Conservation (phyloP, 495 filamentous ascomycete species). For the Penicillium samsonianum region DNA sequence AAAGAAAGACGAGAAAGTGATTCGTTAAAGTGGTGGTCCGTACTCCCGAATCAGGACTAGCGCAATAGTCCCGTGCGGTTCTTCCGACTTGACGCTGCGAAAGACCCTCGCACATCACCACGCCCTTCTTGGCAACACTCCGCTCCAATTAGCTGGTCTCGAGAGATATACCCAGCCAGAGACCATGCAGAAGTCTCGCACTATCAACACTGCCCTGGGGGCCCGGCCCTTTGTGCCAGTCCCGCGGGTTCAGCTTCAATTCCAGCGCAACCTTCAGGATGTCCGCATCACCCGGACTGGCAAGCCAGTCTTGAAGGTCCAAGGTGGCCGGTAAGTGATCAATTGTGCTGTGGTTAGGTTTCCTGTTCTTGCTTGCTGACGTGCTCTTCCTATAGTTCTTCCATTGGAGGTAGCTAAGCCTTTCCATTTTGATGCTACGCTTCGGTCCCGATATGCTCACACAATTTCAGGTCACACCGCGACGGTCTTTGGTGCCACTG, state of each 20-base stretch:
- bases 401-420: constrained; percentile 70
- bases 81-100: constrained; percentile 37
- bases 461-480: constrained; percentile 76
- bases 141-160: constrained; percentile 38
- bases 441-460: constrained; percentile 25
- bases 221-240: constrained; percentile 44
- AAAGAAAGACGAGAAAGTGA: constrained; percentile 4
- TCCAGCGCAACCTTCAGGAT: constrained; percentile 66
- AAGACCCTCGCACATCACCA: constrained; percentile 37
- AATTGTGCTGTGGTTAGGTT: constrained; percentile 15
- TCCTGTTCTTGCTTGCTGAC: constrained; percentile 26
- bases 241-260: constrained; percentile 45
- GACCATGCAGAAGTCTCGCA: constrained; percentile 56
- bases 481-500: constrained; percentile 97
- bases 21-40: constrained; percentile 16
- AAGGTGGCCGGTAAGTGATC: constrained; percentile 75
- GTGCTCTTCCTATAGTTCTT: constrained; percentile 58
- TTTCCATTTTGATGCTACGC: constrained; percentile 28
- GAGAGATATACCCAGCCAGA: constrained; percentile 34
- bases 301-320: constrained; percentile 78
- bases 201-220: constrained; percentile 48
- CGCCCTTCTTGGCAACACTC: constrained; percentile 36
- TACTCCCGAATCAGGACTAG: constrained; percentile 42
- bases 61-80: constrained; percentile 44
- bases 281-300: constrained; percentile 82